These are phyloP conservation scores for Cordyceps cateniannulata DNA, from an alignment of 2,329 filamentous ascomycete genomes.

Conservation along the genomic window DNA sequence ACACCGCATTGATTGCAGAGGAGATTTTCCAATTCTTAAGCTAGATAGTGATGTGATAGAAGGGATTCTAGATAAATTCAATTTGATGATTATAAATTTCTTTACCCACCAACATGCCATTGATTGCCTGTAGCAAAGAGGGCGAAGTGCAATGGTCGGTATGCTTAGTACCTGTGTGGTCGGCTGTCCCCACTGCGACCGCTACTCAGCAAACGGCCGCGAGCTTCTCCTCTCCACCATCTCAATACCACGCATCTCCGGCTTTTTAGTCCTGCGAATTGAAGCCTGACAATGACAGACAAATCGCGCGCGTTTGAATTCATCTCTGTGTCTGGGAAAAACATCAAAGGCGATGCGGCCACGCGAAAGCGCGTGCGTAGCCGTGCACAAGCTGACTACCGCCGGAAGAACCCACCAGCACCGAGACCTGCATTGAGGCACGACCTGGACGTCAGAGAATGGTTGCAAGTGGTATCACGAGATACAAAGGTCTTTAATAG, in stretches of 20 bases:
- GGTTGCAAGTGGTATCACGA: not conserved
- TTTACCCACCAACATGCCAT: no score
- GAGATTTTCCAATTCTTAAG: no score
- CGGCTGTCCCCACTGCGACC: no score
- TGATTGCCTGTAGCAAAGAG: no score
- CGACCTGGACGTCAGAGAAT: not conserved
- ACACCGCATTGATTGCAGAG: no score
- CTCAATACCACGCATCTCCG: not conserved
- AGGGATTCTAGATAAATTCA: no score
- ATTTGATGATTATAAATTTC: no score
- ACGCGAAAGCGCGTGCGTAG: constrained; percentile 2
- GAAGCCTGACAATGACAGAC: not conserved
- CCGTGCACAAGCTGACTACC: constrained; percentile 1
- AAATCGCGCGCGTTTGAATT: not conserved
- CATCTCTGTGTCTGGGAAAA: not conserved
- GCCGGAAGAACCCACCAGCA: not conserved
- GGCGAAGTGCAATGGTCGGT: no score
- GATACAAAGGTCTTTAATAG: not conserved
- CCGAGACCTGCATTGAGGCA: not conserved
- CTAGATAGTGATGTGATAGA: no score
- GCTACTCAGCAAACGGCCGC: no score
- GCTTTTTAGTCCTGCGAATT: not conserved
- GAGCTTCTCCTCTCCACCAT: not conserved
- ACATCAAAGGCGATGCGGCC: not conserved
- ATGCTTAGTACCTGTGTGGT: no score